These are phyloP conservation scores for Xylariales sp. DNA, from an alignment of 2,329 filamentous ascomycete species.

Conservation along the genomic window DNA sequence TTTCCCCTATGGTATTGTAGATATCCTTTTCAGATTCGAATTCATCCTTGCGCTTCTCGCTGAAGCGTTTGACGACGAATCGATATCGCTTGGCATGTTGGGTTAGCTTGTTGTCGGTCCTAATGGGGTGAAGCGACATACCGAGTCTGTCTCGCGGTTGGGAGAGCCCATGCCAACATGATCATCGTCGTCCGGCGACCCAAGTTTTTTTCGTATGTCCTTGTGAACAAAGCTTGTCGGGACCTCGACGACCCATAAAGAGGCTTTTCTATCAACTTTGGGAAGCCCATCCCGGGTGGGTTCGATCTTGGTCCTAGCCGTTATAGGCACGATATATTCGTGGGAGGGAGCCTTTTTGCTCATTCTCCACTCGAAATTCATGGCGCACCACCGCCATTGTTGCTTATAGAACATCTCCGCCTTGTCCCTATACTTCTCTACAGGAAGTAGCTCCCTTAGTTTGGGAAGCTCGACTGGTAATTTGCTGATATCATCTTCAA, in stretches of 20 bases:
- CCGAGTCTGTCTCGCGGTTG: not conserved
- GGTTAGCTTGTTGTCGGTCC: not conserved
- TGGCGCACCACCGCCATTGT: slow-evolving; percentile 38
- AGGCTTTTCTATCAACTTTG: slow-evolving; percentile 24
- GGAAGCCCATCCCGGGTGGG: slow-evolving; percentile 26
- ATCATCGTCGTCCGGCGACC: slow-evolving; percentile 15
- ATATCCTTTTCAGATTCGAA: slow-evolving; percentile 49
- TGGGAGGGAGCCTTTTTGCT: slow-evolving; percentile 8
- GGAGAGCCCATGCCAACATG: not conserved
- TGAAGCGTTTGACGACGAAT: slow-evolving; percentile 35
- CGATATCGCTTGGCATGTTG: slow-evolving; percentile 9
- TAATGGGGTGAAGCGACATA: slow-evolving; percentile 8
- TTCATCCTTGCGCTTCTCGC: slow-evolving; percentile 12
- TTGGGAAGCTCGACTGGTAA: slow-evolving; percentile 25
- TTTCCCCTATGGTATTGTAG: slow-evolving; percentile 43
- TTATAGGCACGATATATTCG: slow-evolving; percentile 32
- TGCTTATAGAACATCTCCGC: slow-evolving; percentile 27
- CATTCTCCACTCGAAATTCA: slow-evolving; percentile 36
- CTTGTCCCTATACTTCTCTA: not conserved
- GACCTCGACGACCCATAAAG: slow-evolving; percentile 32
- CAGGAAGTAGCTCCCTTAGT: slow-evolving; percentile 7
- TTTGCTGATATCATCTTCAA: slow-evolving; percentile 20
- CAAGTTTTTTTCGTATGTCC: slow-evolving; percentile 19
- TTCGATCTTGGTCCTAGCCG: slow-evolving; percentile 21
- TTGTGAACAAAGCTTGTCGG: slow-evolving; percentile 23